Evolutionary conservation across 2,329 filamentous ascomycete genomes (phyloP), one percentile per base, ranked within the genome.

Genomic region (Peltaster fructicola): DNA sequence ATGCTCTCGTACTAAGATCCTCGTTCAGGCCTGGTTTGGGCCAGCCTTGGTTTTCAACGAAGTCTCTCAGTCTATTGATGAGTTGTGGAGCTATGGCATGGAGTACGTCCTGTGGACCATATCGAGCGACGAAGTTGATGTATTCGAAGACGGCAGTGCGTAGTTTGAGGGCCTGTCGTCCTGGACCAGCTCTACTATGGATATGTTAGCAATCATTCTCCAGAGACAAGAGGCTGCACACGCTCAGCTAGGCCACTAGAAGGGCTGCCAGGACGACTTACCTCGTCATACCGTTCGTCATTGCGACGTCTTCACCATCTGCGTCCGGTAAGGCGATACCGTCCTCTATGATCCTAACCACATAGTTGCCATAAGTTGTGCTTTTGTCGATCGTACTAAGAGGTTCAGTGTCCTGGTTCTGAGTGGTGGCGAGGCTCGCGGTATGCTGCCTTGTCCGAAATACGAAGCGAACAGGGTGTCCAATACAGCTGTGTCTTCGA

Each of bases 61-160:
- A 93, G 13, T 67, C 62, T 34, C 66, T 65, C 39, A 95, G 55
- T 22, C 71, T 66, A 6, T 63, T 52, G 10, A 91, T 68, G 3
- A 90, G 61, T 20, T 65, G 64, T 2, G 66, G 59, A 0, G 76
- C 78, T 37, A 90, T 71, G 6, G 60, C 51, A 26, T 59, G 56
- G 8, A 88, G 67, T 24, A 69, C 62, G 1, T 63, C 53, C 15
- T 54, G 40, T 1, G 70, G 63, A 6, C 74, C 78, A 38, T 81
- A 70, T 15, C 75, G 69, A 7, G 84, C 78, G 7, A 88, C 70
- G 68, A 84, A 95, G 25, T 80, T 78, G 28, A 91, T 68, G 39
- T 85, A 91, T 18, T 74, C 68, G 40, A 95, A 88, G 4, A 92
- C 63, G 1, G 84, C 79, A 22, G 71, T 73, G 36, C 82, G 69